Conservation (phyloP, 768 basidiomycete species). For the Boletus edulis region DNA sequence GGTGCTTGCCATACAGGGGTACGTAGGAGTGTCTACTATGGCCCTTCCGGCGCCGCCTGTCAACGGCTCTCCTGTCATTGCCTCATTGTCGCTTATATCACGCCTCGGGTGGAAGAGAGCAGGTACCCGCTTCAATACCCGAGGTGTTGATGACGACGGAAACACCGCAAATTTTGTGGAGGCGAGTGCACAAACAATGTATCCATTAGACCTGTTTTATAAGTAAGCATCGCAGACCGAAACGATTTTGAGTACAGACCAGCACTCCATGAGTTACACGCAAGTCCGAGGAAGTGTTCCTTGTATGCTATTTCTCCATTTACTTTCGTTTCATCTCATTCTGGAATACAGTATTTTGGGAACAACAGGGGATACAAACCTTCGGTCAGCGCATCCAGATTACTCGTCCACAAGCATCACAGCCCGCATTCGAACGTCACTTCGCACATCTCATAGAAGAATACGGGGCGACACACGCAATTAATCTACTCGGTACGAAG, state of each 20-base stretch:
- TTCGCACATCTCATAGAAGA: constrained; percentile 83
- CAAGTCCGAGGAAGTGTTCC: constrained; percentile 97
- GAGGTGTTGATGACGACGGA: constrained; percentile 94
- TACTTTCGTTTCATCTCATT: constrained; percentile 6
- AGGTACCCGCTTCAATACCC: constrained; percentile 95
- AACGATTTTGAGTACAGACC: constrained; percentile 82
- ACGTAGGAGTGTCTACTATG: constrained; percentile 80
- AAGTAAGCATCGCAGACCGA: constrained; percentile 64
- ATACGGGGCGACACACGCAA: constrained; percentile 80
- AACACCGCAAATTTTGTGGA: constrained; percentile 97
- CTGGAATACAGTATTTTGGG: constrained; percentile 83
- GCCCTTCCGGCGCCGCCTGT: constrained; percentile 73
- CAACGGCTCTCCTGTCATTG: constrained; percentile 67
- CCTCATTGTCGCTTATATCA: constrained; percentile 78
- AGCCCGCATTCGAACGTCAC: constrained; percentile 96
- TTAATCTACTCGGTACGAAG: constrained; percentile 89
- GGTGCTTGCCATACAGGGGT: constrained; percentile 93
- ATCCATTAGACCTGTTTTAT: constrained; percentile 1
- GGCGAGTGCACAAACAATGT: constrained; percentile 40
- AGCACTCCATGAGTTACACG: constrained; percentile 86
- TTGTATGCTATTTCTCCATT: constrained; percentile 47
- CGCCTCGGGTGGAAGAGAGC: constrained; percentile 93
- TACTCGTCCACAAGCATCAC: constrained; percentile 91
- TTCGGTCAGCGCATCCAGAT: constrained; percentile 95
- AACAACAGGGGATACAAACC: constrained; percentile 93